These are phyloP conservation scores for Pythium guiyangense DNA, from an alignment of 352 stramenopile species.

Conservation along the genomic window DNA sequence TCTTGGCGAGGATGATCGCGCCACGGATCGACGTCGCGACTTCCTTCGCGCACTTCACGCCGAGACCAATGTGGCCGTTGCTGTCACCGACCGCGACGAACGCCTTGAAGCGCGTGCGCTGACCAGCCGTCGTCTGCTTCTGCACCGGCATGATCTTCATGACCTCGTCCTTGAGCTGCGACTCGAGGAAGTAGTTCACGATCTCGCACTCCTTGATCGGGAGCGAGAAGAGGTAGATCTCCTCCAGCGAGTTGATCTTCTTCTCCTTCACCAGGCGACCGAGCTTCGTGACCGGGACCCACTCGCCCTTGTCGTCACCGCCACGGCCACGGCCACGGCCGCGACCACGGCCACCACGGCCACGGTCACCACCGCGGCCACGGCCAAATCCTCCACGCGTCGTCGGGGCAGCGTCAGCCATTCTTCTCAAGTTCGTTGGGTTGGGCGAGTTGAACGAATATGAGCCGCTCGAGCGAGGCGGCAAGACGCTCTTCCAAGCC, in stretches of 20 bases:
- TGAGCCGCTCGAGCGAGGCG: too few species aligned
- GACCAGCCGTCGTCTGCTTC: constrained; percentile 99
- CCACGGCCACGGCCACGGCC: constrained; percentile 71
- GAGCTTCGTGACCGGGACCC: constrained; percentile 99
- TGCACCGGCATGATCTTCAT: constrained; percentile 99
- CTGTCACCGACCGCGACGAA: constrained; percentile 99
- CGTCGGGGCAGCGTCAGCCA: constrained; percentile 74
- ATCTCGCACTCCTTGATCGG: constrained; percentile 99
- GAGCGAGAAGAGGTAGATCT: constrained; percentile 99
- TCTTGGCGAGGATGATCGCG: constrained; percentile 99
- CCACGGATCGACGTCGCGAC: constrained; percentile 99
- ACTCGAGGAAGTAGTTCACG: constrained; percentile 98
- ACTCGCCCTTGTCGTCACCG: constrained; percentile 93
- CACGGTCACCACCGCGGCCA: constrained; percentile 80
- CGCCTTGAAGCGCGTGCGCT: constrained; percentile 99
- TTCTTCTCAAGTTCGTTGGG: constrained; percentile 41
- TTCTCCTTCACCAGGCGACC: constrained; percentile 99
- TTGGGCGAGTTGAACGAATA: constrained; percentile 74
- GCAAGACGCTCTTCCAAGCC: background rate
- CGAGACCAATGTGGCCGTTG: constrained; percentile 98
- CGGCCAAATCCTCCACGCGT: constrained; percentile 93
- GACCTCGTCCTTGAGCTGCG: constrained; percentile 99
- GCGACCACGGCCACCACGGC: constrained; percentile 81
- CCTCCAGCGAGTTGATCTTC: constrained; percentile 98
- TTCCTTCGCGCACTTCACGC: constrained; percentile 99